A percentile compares a stretch with the other conserved stretches of the same genome.
Evolutionary conservation across 192 early-diverging fungal species (phyloP).

Genomic region (Gigaspora rosea): DNA sequence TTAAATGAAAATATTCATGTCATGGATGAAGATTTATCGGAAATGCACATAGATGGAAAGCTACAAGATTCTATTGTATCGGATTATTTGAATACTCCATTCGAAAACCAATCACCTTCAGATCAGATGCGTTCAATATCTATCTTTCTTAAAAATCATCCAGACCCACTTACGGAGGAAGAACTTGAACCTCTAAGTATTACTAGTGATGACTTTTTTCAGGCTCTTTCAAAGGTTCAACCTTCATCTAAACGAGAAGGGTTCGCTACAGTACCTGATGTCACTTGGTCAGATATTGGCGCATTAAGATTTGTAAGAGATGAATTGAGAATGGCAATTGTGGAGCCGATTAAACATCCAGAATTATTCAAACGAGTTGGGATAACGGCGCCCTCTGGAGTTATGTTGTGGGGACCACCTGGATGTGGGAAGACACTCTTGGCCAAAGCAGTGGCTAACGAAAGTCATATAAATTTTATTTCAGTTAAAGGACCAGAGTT

Average conservation of each 20-base stretch:
- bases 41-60: neutral
- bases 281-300: constrained; percentile 96
- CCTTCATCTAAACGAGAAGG: constrained; percentile 98
- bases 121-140: constrained; percentile 69
- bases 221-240: constrained; percentile 88
- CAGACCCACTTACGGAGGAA: constrained; percentile 71
- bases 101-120: constrained; percentile 38
- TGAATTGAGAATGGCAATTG: constrained; percentile 92
- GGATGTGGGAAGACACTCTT: constrained; percentile 98
- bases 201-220: constrained; percentile 81
- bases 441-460: constrained; percentile 97
- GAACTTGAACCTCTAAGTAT: constrained; percentile 86
- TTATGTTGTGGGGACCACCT: constrained; percentile 95
- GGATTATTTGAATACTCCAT: constrained; percentile 37
- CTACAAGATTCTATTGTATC: constrained; percentile 17
- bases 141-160: constrained; percentile 69
- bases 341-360: constrained; percentile 93
- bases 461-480: constrained; percentile 97
- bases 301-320: constrained; percentile 83
- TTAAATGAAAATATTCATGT: constrained; percentile 35
- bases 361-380: constrained; percentile 87
- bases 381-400: constrained; percentile 88
- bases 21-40: constrained; percentile 15
- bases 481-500: constrained; percentile 98
- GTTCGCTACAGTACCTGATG: constrained; percentile 96